Base-by-base conservation (phyloP, 2,329 filamentous ascomycete species). In the Pseudogymnoascus sp. region DNA sequence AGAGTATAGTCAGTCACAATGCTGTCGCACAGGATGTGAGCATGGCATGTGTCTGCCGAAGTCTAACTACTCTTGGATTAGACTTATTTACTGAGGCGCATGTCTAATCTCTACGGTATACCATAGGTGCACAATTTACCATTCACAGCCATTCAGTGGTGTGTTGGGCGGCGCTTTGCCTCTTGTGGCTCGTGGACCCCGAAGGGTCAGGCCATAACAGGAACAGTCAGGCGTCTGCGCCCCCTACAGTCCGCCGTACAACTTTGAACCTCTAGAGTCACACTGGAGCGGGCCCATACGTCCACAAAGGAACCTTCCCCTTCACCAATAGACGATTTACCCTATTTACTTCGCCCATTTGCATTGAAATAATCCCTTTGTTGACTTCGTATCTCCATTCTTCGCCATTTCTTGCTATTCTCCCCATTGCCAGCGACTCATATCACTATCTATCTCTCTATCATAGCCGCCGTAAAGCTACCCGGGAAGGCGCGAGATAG, bases 401-500 rank as follows among this genome's bases (percentile, higher is more conserved):
- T 15, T 18, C 8, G 45, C n/a, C n/a, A 12, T 33, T 29, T 33
- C 48, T n/a, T 13, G 25, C 48, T 33, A 21, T 55, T 21, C 15
- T 55, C 7, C n/a, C 48, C 48, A 55, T 55, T 55, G 48, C 21
- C 15, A 33, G 12, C 48, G 7, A 9, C 29, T 6, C 10, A 55
- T 55, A 55, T 55, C 29, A 29, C 48, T 55, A 18, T 18, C 48
- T 55, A 35, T 55, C 48, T 35, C 4, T 33, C 29, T 33, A 55
- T 55, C 48, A 55, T 55, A 21, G 48, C 29, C 48, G 29, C 48
- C 15, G 29, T 10, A 45, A 31, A 33, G 25, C n/a, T 55, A 55
- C 48, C 48, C 48, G 48, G 29, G 48, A 55, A 55, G 48, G 48
- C 48, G 48, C 48, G 48, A 55, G 48, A 55, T 55, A 55, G 48